Percentiles rank a stretch among this genome's conserved stretches.
These are phyloP conservation scores for Colletotrichum incanum DNA, from an alignment of 2,329 filamentous ascomycete genomes.

Conservation along the genomic window DNA sequence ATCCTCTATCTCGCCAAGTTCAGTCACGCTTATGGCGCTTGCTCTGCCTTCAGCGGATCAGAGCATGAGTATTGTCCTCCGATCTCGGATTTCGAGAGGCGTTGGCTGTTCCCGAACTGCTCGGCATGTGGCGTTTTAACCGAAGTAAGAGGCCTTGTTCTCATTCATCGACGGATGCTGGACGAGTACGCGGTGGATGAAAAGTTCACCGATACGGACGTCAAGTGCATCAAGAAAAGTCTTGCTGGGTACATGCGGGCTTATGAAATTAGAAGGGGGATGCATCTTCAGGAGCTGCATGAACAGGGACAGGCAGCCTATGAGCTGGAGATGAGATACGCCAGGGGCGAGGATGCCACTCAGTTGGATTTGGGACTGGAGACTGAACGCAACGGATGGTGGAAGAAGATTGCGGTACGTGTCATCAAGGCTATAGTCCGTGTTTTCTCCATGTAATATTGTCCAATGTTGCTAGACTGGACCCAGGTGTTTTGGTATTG, in stretches of 20 bases:
- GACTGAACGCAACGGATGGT: background rate
- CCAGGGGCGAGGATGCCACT: background rate
- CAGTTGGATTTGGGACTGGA: too few relatives aligned
- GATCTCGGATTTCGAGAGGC: background rate
- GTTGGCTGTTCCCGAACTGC: constrained; percentile 5
- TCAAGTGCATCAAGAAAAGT: background rate
- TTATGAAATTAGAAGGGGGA: constrained; percentile 3
- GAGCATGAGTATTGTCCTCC: constrained; percentile 7
- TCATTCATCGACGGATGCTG: constrained; percentile 21
- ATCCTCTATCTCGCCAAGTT: constrained; percentile 13
- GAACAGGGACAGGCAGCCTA: background rate
- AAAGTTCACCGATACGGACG: background rate
- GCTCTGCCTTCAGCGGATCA: background rate
- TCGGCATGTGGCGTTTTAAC: constrained; percentile 6
- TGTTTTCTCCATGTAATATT: background rate
- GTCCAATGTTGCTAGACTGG: too few relatives aligned
- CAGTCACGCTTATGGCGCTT: constrained; percentile 1
- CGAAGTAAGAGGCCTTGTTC: constrained; percentile 12
- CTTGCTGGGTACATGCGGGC: constrained; percentile 19
- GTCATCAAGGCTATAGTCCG: background rate
- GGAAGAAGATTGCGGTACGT: background rate
- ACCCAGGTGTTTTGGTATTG: too few relatives aligned
- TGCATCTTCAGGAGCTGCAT: background rate
- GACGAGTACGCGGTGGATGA: constrained; percentile 12
- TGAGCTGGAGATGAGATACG: background rate